Conservation (phyloP, 306 rosid species). For the cucumber (Cucumis sativus) region DNA sequence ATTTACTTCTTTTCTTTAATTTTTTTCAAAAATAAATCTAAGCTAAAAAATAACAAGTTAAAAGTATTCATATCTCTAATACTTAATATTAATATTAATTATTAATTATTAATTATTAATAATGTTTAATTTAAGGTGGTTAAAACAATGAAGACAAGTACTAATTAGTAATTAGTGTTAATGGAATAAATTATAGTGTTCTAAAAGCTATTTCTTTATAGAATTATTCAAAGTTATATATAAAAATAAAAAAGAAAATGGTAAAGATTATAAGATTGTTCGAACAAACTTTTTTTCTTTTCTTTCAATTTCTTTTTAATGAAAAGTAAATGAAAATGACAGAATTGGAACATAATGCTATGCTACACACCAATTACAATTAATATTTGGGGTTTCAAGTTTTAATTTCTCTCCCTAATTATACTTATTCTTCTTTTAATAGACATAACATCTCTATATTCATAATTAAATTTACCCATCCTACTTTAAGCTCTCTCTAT, state of each 20-base stretch:
- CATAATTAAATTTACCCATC: not conserved
- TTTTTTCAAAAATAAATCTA: too few species aligned
- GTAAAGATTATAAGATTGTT: not conserved
- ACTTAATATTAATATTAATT: too few species aligned
- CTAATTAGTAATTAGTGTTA: not conserved
- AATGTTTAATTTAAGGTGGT: not conserved
- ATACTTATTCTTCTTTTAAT: not conserved
- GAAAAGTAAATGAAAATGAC: constrained; percentile 4
- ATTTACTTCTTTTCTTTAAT: too few species aligned
- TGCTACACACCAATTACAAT: not conserved
- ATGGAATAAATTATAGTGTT: not conserved
- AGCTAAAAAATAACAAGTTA: too few species aligned
- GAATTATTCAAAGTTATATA: not conserved
- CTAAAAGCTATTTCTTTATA: not conserved
- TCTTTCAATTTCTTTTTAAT: not conserved
- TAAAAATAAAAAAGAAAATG: not conserved
- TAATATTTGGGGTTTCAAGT: not conserved
- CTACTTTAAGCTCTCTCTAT: not conserved
- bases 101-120: not conserved
- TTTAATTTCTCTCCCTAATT: not conserved
- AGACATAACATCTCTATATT: not conserved
- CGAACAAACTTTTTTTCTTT: not conserved
- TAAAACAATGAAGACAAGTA: not conserved
- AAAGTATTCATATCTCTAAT: too few species aligned
- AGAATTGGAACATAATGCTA: not conserved